A percentile compares a stretch with the other conserved stretches of the same genome.
Evolutionary conservation across 2,329 filamentous ascomycete species (phyloP).

Genomic region (Hymenotorrendiella dingleyae): DNA sequence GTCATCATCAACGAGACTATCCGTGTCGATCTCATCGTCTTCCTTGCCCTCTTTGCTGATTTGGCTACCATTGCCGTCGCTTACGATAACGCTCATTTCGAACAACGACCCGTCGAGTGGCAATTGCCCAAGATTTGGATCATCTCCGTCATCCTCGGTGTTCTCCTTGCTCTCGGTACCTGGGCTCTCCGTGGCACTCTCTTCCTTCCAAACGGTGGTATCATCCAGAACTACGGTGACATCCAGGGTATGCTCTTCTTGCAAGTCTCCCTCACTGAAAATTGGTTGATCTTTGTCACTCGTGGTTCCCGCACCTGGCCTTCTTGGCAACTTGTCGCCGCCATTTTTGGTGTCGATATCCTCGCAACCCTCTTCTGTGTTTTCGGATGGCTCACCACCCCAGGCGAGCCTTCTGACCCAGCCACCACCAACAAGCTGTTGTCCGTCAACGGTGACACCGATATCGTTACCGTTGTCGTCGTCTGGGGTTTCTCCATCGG

Average conservation of each 20-base stretch:
- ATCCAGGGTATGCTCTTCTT: slow-evolving; percentile 72
- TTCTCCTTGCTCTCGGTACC: slow-evolving; percentile 62
- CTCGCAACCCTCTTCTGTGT: slow-evolving; percentile 68
- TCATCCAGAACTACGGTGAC: slow-evolving; percentile 69
- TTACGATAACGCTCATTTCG: slow-evolving; percentile 74
- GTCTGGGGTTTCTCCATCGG: slow-evolving; percentile 63
- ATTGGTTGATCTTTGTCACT: slow-evolving; percentile 75
- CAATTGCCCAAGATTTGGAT: slow-evolving; percentile 78
- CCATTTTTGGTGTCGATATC: slow-evolving; percentile 66
- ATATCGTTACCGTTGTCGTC: slow-evolving; percentile 56
- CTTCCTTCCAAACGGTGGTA: slow-evolving; percentile 63
- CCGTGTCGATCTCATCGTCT: slow-evolving; percentile 66
- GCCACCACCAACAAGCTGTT: slow-evolving; percentile 32
- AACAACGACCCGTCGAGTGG: slow-evolving; percentile 71
- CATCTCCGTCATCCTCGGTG: slow-evolving; percentile 63
- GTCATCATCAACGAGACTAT: slow-evolving; percentile 76
- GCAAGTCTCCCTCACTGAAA: slow-evolving; percentile 67
- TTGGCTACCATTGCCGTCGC: slow-evolving; percentile 72
- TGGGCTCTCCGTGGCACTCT: slow-evolving; percentile 69
- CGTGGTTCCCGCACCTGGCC: slow-evolving; percentile 68
- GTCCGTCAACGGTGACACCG: slow-evolving; percentile 37
- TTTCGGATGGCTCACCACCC: slow-evolving; percentile 68
- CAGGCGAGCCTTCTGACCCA: slow-evolving; percentile 38
- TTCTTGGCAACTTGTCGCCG: slow-evolving; percentile 66
- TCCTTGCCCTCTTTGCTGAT: slow-evolving; percentile 74